phyloP scores from a whole-genome alignment of 1,284 basidiomycete genomes.

The Microbotryum violaceum region DNA sequence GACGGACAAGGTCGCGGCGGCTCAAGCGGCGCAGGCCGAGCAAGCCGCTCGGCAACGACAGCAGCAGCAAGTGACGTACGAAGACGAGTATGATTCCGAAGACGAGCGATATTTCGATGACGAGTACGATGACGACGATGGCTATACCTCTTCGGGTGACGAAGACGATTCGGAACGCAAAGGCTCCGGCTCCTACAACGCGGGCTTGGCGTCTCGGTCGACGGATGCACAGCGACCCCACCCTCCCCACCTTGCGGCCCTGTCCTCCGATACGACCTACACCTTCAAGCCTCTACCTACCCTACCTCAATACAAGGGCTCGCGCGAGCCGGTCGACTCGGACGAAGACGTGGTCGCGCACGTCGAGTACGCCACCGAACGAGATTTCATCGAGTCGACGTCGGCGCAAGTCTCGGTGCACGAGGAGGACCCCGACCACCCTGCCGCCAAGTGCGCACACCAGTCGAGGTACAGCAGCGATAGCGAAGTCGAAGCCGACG shows the following conservation, averaged over 20 bases:
- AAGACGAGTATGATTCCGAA: slow-evolving; percentile 2
- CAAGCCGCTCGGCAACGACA: not conserved
- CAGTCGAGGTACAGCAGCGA: not conserved
- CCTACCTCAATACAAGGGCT: no score
- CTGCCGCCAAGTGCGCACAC: not conserved
- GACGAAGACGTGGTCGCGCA: not conserved
- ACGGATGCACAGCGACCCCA: no score
- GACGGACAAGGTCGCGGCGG: not conserved
- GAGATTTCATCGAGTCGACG: not conserved
- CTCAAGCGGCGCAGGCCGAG: not conserved
- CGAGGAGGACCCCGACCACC: no score
- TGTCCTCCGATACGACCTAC: no score
- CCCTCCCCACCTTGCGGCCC: no score
- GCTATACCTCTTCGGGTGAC: no score
- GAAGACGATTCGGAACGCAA: no score
- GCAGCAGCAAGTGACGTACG: not conserved
- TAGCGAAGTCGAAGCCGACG: no score
- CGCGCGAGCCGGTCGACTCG: not conserved
- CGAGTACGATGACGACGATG: not conserved
- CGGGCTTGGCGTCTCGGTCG: no score
- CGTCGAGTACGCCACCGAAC: not conserved
- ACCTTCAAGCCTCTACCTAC: no score
- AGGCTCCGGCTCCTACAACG: no score
- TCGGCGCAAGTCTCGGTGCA: no score
- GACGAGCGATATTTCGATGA: not conserved